Conservation (phyloP, 176 grass and related monocot species). For the Avena sativa region DNA sequence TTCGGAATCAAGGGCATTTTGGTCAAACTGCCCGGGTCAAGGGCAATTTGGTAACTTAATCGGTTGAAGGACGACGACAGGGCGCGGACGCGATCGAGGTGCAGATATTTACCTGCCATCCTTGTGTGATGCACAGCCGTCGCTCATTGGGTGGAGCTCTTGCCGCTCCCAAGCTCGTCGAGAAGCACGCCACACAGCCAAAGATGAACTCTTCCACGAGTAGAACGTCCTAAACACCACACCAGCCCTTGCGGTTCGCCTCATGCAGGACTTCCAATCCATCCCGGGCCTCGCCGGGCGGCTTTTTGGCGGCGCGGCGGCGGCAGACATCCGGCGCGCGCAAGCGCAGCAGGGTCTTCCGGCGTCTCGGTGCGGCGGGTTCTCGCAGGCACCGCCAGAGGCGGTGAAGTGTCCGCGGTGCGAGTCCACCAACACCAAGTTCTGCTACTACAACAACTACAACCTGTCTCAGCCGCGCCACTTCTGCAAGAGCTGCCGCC, state of each 20-base stretch:
- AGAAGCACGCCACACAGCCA: not conserved
- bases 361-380: constrained; percentile 30
- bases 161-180: constrained; percentile 27
- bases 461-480: constrained; percentile 91
- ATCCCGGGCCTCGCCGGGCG: constrained; percentile 57
- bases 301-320: constrained; percentile 51
- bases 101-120: constrained; percentile 50
- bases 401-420: constrained; percentile 90
- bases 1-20: constrained; percentile 1
- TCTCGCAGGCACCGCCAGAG: constrained; percentile 33
- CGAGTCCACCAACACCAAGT: constrained; percentile 95
- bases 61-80: not conserved
- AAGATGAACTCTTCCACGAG: not conserved
- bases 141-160: constrained; percentile 53
- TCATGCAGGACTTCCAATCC: constrained; percentile 69
- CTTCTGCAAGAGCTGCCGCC: constrained; percentile 96
- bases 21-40: not conserved
- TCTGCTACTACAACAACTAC: constrained; percentile 99
- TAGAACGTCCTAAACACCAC: constrained; percentile 26
- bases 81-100: not conserved
- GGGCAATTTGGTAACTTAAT: constrained; percentile 20
- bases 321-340: constrained; percentile 39
- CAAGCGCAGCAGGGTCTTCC: constrained; percentile 38
- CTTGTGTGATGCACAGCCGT: constrained; percentile 54
- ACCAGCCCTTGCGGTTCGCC: not conserved